A percentile compares a stretch with the other conserved stretches of the same genome.
Evolutionary conservation across 1,284 basidiomycete genomes (phyloP).

Genomic region (Crucibulum cyathiforme): DNA sequence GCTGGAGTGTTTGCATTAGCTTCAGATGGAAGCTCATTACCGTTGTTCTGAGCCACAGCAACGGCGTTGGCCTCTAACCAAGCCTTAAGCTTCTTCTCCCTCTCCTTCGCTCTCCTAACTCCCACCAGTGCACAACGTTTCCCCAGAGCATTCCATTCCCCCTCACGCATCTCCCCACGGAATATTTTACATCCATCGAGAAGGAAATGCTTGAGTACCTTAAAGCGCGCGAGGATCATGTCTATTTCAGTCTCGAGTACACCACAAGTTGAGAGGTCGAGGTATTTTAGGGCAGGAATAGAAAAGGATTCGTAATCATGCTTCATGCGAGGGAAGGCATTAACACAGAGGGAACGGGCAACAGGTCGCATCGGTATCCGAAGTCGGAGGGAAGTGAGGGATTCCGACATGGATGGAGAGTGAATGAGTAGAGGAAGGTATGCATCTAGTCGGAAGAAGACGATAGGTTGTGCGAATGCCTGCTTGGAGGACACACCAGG

Average conservation of each 20-base stretch:
- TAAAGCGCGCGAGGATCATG: constrained; percentile 51
- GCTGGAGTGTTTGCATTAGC: constrained; percentile 3
- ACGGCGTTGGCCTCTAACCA: constrained; percentile 49
- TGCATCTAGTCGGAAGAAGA: constrained; percentile 70
- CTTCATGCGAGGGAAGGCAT: constrained; percentile 20
- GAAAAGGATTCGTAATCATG: background rate
- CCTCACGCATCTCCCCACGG: constrained; percentile 41
- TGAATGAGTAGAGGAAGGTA: constrained; percentile 50
- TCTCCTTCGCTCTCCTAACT: constrained; percentile 55
- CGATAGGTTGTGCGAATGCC: constrained; percentile 74
- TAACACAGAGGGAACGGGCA: constrained; percentile 44
- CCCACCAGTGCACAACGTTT: constrained; percentile 61
- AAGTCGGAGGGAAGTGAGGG: constrained; percentile 56
- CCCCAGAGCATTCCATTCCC: constrained; percentile 64
- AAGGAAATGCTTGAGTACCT: constrained; percentile 53
- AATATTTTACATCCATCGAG: constrained; percentile 60
- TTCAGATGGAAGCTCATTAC: constrained; percentile 13
- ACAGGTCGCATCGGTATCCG: constrained; percentile 65
- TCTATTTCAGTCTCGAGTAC: constrained; percentile 57
- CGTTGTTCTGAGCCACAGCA: constrained; percentile 5
- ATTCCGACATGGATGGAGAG: constrained; percentile 45
- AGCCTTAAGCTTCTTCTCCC: constrained; percentile 61
- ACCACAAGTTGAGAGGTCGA: constrained; percentile 69
- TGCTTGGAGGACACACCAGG: constrained; percentile 29
- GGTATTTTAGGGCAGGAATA: constrained; percentile 35